These are phyloP conservation scores for Stachybotrys echinatus DNA, from an alignment of 2,329 filamentous ascomycete species.

Conservation along the genomic window DNA sequence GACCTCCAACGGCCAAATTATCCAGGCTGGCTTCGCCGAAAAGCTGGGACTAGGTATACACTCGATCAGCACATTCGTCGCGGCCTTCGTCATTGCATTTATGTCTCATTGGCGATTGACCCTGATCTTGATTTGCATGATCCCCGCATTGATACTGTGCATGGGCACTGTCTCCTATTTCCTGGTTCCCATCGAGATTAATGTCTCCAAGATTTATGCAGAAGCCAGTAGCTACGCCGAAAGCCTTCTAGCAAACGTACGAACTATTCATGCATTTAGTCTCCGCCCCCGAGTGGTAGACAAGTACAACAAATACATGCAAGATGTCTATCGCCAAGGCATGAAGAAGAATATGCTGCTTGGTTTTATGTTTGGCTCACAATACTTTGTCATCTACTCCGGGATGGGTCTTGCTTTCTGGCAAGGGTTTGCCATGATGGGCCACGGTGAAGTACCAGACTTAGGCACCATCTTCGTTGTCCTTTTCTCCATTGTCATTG, in stretches of 20 bases:
- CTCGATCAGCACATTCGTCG: conserved; percentile 21
- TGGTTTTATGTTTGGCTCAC: conserved; percentile 12
- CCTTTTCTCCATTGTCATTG: conserved; percentile 18
- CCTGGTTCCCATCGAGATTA: conserved; percentile 19
- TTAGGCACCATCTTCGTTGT: conserved; percentile 12
- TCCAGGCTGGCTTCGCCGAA: conserved; percentile 26
- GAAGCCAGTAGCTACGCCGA: conserved; percentile 24
- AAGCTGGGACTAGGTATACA: conserved; percentile 27
- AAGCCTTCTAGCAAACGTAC: conserved; percentile 22
- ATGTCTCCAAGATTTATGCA: conserved; percentile 21
- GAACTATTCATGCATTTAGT: conserved; percentile 33
- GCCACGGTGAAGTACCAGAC: conserved; percentile 9
- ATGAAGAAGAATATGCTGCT: conserved; percentile 5
- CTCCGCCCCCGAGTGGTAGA: conserved; percentile 24
- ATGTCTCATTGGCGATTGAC: conserved; percentile 34
- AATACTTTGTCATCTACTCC: conserved; percentile 29
- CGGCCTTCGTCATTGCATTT: conserved; percentile 30
- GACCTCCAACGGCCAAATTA: conserved; percentile 30
- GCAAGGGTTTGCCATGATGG: conserved; percentile 32
- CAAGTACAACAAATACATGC: conserved; percentile 27
- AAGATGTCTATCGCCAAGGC: conserved; percentile 1
- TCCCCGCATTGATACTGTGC: conserved; percentile 9
- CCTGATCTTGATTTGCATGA: conserved; percentile 21
- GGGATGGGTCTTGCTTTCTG: conserved; percentile 34
- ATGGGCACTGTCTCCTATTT: conserved; percentile 15